These are phyloP conservation scores for Pythium rhizo-oryzae DNA, from an alignment of 352 stramenopile species.

Conservation along the genomic window DNA sequence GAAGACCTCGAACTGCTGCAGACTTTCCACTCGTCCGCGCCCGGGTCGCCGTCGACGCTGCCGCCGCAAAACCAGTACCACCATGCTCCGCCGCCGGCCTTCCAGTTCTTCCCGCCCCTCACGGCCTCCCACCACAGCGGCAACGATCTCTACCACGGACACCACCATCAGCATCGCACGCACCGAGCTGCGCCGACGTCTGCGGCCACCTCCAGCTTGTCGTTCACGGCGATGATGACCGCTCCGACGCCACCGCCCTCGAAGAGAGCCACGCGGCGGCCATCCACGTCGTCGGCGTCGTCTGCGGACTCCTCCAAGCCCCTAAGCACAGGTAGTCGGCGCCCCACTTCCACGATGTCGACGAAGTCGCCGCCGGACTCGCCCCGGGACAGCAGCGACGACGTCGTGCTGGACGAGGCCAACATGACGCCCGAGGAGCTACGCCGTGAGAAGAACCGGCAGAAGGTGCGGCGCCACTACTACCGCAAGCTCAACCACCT, in stretches of 20 bases:
- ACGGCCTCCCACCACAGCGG: neutral
- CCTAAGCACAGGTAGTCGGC: no score
- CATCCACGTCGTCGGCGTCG: neutral
- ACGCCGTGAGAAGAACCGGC: conserved; percentile 35
- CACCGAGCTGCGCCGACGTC: neutral
- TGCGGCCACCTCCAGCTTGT: neutral
- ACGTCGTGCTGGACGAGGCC: neutral
- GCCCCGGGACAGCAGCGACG: neutral
- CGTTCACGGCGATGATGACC: neutral
- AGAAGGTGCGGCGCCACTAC: conserved; percentile 43
- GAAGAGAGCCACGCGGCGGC: neutral
- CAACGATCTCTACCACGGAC: neutral
- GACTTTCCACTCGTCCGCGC: conserved; percentile 11
- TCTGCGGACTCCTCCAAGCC: neutral
- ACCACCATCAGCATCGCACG: neutral
- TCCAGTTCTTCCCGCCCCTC: conserved; percentile 5
- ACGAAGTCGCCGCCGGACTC: conserved; percentile 3
- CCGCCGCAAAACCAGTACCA: neutral
- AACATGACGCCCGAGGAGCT: conserved; percentile 20
- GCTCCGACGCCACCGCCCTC: neutral
- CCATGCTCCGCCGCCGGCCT: neutral
- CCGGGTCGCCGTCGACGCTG: neutral
- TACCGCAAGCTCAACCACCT: conserved; percentile 35
- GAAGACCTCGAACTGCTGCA: conserved; percentile 30
- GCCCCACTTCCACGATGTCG: no score